These are phyloP conservation scores for Fusarium sp. DNA, from an alignment of 2,329 filamentous ascomycete genomes.

Conservation along the genomic window DNA sequence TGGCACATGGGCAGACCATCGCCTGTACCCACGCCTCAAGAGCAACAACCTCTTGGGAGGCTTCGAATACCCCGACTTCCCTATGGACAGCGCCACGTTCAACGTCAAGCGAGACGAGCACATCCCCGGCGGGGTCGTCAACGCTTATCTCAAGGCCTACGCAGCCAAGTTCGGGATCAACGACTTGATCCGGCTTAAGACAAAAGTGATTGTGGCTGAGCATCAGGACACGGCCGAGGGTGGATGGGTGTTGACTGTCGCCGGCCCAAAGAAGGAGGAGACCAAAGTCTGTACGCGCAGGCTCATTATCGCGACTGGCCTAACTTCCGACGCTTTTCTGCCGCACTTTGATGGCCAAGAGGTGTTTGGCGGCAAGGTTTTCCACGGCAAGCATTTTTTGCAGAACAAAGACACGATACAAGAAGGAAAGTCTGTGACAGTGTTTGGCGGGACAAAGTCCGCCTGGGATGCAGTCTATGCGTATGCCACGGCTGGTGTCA, in stretches of 20 bases:
- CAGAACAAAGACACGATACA: not conserved
- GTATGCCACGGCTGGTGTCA: not conserved
- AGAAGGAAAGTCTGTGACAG: not conserved
- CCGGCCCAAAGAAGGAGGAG: not conserved
- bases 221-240: conserved; percentile 9
- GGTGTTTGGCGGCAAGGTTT: not conserved
- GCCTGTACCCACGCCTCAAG: conserved; percentile 66
- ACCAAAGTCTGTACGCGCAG: not conserved
- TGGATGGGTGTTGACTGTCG: conserved; percentile 19
- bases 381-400: not conserved
- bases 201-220: conserved; percentile 56
- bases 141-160: conserved; percentile 50
- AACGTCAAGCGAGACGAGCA: conserved; percentile 46
- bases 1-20: conserved; percentile 67
- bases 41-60: conserved; percentile 57
- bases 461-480: conserved; percentile 1
- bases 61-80: conserved; percentile 68
- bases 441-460: not conserved
- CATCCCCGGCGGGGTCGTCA: conserved; percentile 49
- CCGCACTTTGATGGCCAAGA: not conserved
- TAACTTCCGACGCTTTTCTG: not conserved
- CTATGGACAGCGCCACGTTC: conserved; percentile 60
- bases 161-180: conserved; percentile 57
- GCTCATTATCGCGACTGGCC: not conserved
- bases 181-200: conserved; percentile 56